Base-by-base conservation (phyloP, 768 basidiomycete genomes). In the Podaxis rugospora region DNA sequence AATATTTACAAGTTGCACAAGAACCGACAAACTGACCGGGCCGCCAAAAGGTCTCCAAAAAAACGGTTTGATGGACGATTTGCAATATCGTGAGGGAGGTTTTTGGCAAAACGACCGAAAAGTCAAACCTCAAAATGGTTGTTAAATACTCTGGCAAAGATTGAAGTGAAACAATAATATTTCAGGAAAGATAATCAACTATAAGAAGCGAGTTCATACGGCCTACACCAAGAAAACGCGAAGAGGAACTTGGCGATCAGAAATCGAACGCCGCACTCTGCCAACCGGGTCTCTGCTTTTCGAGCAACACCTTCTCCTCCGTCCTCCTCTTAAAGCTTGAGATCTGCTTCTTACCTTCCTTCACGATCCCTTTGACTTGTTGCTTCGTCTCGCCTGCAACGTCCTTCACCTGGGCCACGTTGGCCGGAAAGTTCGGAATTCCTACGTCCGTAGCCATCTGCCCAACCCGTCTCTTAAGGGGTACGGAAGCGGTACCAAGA, bases 401-500 rank as follows among this genome's bases (percentile, higher is more conserved):
- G 27, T 65, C 64, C 58, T 63, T 61, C 3, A 83, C 72, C 13
- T 65, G 58, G 5, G 62, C 56, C 6, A 47, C 55, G 42, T 66
- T 60, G n/a, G 28, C 54, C 35, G 74, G 74, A n/a, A 67, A 66
- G 37, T 65, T 63, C 39, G 68, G 71, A 27, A 71, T 70, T 4
- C 71, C 70, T 51, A 69, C 55, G 44, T 75, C 74, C 51, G 67
- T 64, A 7, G 71, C 75, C 0, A 66, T 68, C 4, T 78, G 66
- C 57, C 66, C 63, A 14, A 76, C 60, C 3, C 72, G 75, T 55
- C 83, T 74, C 46, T 62, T 68, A 1, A 83, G 50, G 10, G 70
- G 69, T 64, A 76, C 80, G 2, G 84, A 77, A 4, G 76, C 77
- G 1, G 76, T 84, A 2, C 84, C 89, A 37, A 84, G 66, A 0